Percentiles rank a stretch among this genome's conserved stretches.
phyloP scores from a whole-genome alignment of 192 early-diverging fungal species.

The Nowakowskiella sp. region DNA sequence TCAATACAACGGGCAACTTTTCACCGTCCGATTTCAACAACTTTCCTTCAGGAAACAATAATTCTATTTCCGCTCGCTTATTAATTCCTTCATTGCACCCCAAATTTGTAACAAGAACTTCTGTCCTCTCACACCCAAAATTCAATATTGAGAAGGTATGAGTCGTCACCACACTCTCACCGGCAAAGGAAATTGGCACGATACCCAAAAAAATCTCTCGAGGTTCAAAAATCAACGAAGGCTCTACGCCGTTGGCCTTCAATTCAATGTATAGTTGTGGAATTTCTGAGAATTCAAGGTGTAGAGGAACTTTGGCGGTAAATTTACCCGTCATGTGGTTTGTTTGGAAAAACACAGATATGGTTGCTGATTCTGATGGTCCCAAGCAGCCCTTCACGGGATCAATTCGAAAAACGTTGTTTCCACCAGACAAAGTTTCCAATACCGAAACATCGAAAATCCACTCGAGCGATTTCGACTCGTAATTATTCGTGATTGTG shows the following conservation, averaged over 20 bases:
- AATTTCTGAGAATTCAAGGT: constrained; percentile 20
- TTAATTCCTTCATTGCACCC: constrained; percentile 8
- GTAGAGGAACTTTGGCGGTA: constrained; percentile 23
- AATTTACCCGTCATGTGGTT: constrained; percentile 23
- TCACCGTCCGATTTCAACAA: constrained; percentile 42
- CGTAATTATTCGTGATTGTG: constrained; percentile 25
- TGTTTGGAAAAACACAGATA: constrained; percentile 34
- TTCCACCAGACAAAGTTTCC: constrained; percentile 24
- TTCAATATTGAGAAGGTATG: constrained; percentile 38
- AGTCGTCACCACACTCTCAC: constrained; percentile 20
- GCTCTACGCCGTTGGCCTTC: constrained; percentile 36
- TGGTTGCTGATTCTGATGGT: constrained; percentile 15
- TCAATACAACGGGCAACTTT: constrained; percentile 29
- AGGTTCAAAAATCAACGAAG: constrained; percentile 40
- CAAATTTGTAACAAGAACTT: constrained; percentile 25
- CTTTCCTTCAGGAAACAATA: constrained; percentile 44
- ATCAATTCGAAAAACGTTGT: constrained; percentile 36
- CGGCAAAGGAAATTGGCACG: constrained; percentile 18
- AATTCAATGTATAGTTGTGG: constrained; percentile 18
- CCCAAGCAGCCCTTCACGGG: constrained; percentile 26
- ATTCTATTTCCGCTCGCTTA: constrained; percentile 18
- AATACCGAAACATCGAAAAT: constrained; percentile 39
- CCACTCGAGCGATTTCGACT: constrained; percentile 27
- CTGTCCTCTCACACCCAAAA: constrained; percentile 45
- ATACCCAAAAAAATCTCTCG: constrained; percentile 43